Conservation (phyloP, 2,329 filamentous ascomycete species). For the Exophiala viscosa region DNA sequence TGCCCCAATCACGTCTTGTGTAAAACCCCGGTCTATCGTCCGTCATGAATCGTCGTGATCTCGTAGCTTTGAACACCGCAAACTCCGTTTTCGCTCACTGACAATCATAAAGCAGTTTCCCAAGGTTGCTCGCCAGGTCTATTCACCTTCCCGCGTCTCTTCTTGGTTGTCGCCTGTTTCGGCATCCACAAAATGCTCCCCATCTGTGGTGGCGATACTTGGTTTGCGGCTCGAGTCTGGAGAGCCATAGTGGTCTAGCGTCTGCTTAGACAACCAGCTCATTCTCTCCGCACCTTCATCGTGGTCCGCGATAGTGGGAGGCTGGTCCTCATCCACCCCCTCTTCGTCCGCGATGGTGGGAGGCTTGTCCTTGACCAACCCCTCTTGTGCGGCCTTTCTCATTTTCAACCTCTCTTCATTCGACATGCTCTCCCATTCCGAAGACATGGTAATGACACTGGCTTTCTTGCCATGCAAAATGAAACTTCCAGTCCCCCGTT, state of each 20-base stretch:
- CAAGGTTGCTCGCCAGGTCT: no score
- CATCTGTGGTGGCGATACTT: constrained; percentile 19
- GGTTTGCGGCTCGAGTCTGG: constrained; percentile 13
- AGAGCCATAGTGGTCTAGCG: constrained; percentile 8
- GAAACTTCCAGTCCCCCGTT: constrained; percentile 80
- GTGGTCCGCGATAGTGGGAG: constrained; percentile 4
- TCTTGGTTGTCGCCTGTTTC: constrained; percentile 13
- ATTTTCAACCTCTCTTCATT: constrained; percentile 68
- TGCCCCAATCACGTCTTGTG: no score
- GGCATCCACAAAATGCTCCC: constrained; percentile 24
- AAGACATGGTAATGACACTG: constrained; percentile 91
- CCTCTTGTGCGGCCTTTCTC: constrained; percentile 42
- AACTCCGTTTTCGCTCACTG: no score
- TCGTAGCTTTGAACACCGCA: no score
- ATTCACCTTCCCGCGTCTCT: no score
- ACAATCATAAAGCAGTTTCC: no score
- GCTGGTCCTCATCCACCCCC: constrained; percentile 3
- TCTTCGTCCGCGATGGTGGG: constrained; percentile 6
- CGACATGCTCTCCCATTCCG: constrained; percentile 77
- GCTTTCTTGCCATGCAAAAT: constrained; percentile 98
- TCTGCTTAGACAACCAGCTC: constrained; percentile 6
- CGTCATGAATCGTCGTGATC: no score
- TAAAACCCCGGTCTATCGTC: no score
- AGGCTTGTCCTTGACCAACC: constrained; percentile 4
- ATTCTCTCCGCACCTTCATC: constrained; percentile 9